Conservation (phyloP, 2,329 filamentous ascomycete genomes). For the Penicillium sp. region DNA sequence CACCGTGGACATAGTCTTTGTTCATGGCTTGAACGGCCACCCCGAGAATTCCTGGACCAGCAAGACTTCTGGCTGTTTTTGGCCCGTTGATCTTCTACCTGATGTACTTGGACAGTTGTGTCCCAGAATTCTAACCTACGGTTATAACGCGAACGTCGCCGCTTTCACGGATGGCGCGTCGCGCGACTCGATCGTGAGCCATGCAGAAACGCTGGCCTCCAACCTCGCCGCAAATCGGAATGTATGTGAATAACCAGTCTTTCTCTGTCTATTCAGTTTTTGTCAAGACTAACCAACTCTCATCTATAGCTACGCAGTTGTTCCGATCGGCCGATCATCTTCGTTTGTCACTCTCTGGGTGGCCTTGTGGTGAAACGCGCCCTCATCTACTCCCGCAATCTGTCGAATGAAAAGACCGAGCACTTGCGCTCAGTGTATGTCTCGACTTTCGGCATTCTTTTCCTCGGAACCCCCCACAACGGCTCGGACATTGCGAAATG, state of each 20-base stretch:
- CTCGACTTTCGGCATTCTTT: conserved; percentile 77
- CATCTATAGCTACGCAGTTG: conserved; percentile 51
- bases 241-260: conserved; percentile 36
- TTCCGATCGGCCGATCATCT: conserved; percentile 71
- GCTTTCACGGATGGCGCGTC: conserved; percentile 60
- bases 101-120: conserved; percentile 61
- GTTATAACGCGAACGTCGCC: conserved; percentile 72
- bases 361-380: conserved; percentile 75
- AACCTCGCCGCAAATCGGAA: conserved; percentile 68
- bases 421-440: conserved; percentile 72
- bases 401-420: conserved; percentile 65
- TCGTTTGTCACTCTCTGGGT: conserved; percentile 75
- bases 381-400: conserved; percentile 69
- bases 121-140: conserved; percentile 73
- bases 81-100: conserved; percentile 72
- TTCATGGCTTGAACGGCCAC: conserved; percentile 72
- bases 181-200: conserved; percentile 71
- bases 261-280: background rate
- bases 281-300: background rate
- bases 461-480: conserved; percentile 77
- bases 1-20: conserved; percentile 65
- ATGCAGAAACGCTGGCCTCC: conserved; percentile 71
- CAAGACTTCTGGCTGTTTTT: conserved; percentile 62
- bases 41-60: conserved; percentile 68
- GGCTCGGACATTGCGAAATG: conserved; percentile 72